Evolutionary conservation across 106 monocot genomes (phyloP).

Genomic region (Apostasia shenzhenica): DNA sequence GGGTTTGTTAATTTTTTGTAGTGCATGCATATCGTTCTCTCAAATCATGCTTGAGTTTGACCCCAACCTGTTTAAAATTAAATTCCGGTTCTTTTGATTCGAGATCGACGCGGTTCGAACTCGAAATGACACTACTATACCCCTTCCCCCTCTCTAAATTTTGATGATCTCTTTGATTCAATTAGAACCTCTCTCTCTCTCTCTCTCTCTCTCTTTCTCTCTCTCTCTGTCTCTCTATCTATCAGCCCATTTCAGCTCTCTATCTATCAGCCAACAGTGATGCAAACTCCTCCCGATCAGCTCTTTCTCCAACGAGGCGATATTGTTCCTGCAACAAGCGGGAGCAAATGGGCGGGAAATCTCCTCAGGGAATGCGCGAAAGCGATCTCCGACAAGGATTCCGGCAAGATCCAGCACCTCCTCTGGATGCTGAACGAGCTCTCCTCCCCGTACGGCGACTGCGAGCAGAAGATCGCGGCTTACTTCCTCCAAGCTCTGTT

Average conservation of each 20-base stretch:
- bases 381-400: conserved; percentile 41
- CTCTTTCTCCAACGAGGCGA: conserved; percentile 4
- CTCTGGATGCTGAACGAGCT: conserved; percentile 50
- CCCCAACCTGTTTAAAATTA: too few relatives aligned
- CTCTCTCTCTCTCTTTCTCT: background rate
- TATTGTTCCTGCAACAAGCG: background rate
- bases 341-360: conserved; percentile 27
- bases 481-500: conserved; percentile 44
- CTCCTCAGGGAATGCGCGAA: conserved; percentile 33
- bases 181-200: background rate
- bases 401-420: conserved; percentile 24
- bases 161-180: too few relatives aligned
- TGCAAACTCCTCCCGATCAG: conserved; percentile 9
- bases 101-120: too few relatives aligned
- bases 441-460: conserved; percentile 39
- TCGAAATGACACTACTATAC: too few relatives aligned
- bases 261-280: background rate
- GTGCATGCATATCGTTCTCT: too few relatives aligned
- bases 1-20: too few relatives aligned
- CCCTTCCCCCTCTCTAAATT: too few relatives aligned
- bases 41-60: too few relatives aligned
- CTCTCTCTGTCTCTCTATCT: background rate
- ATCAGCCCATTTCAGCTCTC: too few relatives aligned
- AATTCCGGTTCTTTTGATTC: too few relatives aligned
- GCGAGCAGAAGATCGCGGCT: conserved; percentile 34